Evolutionary conservation across 768 basidiomycete species (phyloP).

Genomic region (Cystobasidiopsis lactophilus): DNA sequence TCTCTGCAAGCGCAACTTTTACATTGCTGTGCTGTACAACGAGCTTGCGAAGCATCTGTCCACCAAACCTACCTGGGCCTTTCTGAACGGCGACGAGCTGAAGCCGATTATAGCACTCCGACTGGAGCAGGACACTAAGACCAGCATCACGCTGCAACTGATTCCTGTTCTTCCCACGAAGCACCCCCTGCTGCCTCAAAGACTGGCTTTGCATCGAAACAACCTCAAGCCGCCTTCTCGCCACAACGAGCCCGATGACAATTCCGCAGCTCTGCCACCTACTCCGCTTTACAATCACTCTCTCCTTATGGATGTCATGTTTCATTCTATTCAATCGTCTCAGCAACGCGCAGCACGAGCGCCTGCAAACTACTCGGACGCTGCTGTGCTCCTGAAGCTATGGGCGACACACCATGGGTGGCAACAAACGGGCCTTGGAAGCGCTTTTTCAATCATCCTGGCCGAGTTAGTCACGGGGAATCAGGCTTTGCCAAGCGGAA

Average conservation of each 20-base stretch:
- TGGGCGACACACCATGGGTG: conserved; percentile 53
- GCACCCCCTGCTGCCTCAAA: conserved; percentile 20
- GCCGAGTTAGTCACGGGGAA: not conserved
- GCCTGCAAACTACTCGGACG: conserved; percentile 44
- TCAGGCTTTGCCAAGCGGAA: conserved; percentile 1
- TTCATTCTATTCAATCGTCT: conserved; percentile 31
- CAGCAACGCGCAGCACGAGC: conserved; percentile 34
- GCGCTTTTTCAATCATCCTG: not conserved
- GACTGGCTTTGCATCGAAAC: conserved; percentile 26
- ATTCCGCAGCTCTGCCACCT: conserved; percentile 24
- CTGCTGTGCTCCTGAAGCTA: conserved; percentile 53
- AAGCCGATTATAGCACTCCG: conserved; percentile 42
- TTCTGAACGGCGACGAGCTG: conserved; percentile 39
- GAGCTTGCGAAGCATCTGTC: conserved; percentile 17
- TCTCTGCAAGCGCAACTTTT: conserved; percentile 80
- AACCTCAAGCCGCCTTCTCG: conserved; percentile 35
- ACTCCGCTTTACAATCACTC: conserved; percentile 66
- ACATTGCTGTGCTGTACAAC: conserved; percentile 54
- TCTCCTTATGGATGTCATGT: conserved; percentile 32
- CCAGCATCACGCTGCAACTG: conserved; percentile 23
- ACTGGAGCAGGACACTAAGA: conserved; percentile 28
- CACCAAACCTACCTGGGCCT: conserved; percentile 31
- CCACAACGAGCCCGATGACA: conserved; percentile 7
- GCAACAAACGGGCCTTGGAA: conserved; percentile 14
- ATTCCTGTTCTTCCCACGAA: conserved; percentile 28